Evolutionary conservation across 306 rosid species (phyloP), one percentile per base, ranked within the genome.

Genomic region (Vicia faba): DNA sequence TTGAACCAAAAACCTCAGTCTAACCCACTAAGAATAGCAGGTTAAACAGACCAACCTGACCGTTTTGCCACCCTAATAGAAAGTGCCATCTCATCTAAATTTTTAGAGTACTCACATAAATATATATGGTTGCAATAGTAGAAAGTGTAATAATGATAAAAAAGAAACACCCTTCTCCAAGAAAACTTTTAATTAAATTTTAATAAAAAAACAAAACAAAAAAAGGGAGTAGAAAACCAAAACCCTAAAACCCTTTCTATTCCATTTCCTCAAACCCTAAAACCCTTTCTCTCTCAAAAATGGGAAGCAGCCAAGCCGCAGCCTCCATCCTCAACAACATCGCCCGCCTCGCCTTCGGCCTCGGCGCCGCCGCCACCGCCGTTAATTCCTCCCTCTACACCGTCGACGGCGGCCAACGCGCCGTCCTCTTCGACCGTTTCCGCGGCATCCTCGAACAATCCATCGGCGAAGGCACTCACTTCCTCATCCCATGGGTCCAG

Each of bases 391-490:
- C 96, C 5, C 87, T 92, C 18, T 89, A 89, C 89, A 92, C 93
- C 13, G 98, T 92, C 31, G 98, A 92, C 80, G 98, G 98, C 4
- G 98, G 98, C 2, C 89, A 92, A 18, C 86, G 96, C 8, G 98
- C 98, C 6, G 96, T 92, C 43, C 92, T 92, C 33, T 92, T 92
- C 66, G 96, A 92, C 60, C 89, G 98, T 0, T 88, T 92, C 79
- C 91, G 96, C 0, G 96, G 96, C 2, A 89, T 92, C 3, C 89
- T 89, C 1, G 91, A 88, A 2, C 61, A 76, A 0, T 67, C 83
- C 9, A 75, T 79, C 0, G 83, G 86, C 5, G 97, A 91, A 18
- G 98, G 96, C 0, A 92, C 98, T 3, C 98, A 89, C 11, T 92
- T 92, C 81, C 82, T 92, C 3, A 41, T 89, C 70, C 98, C 98